These are phyloP conservation scores for Cryptosporidium bovis DNA, from an alignment of 169 alveolate species.

Conservation along the genomic window DNA sequence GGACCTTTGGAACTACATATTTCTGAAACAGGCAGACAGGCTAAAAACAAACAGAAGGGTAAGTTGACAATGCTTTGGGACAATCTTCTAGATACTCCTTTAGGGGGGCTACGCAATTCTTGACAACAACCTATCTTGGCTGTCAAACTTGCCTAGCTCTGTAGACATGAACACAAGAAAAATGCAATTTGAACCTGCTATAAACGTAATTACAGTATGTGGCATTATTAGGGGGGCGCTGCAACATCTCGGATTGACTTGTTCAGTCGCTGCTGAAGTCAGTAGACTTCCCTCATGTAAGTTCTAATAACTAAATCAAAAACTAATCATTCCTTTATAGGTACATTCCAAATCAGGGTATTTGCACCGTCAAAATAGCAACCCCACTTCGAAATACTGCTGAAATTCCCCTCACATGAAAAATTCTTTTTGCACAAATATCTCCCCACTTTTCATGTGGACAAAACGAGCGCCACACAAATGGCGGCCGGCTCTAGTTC, in stretches of 20 bases:
- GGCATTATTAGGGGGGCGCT: slow-evolving; percentile 81
- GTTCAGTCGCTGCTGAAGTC: slow-evolving; percentile 79
- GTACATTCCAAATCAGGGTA: slow-evolving; percentile 69
- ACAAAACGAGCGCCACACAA: slow-evolving; percentile 11
- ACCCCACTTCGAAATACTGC: no score
- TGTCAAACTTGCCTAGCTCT: slow-evolving; percentile 62
- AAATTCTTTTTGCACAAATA: neutral
- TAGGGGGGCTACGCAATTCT: slow-evolving; percentile 79
- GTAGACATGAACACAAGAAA: neutral
- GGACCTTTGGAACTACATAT: slow-evolving; percentile 78
- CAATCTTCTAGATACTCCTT: neutral
- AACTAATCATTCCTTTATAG: neutral
- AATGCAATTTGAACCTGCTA: slow-evolving; percentile 72
- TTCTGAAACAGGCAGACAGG: slow-evolving; percentile 81
- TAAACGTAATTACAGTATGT: slow-evolving; percentile 76
- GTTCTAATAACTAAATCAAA: slow-evolving; percentile 5
- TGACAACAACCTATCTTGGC: slow-evolving; percentile 77
- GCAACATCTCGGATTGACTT: slow-evolving; percentile 77
- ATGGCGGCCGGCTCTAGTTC: slow-evolving; percentile 16
- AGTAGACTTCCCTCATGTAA: slow-evolving; percentile 76
- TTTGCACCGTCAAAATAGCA: slow-evolving; percentile 67
- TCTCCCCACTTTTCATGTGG: slow-evolving; percentile 66
- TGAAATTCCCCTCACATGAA: neutral
- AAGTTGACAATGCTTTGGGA: slow-evolving; percentile 1
- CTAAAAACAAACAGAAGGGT: slow-evolving; percentile 77